Evolutionary conservation across 2,329 filamentous ascomycete species (phyloP).

Genomic region (Monosporascus sp.): DNA sequence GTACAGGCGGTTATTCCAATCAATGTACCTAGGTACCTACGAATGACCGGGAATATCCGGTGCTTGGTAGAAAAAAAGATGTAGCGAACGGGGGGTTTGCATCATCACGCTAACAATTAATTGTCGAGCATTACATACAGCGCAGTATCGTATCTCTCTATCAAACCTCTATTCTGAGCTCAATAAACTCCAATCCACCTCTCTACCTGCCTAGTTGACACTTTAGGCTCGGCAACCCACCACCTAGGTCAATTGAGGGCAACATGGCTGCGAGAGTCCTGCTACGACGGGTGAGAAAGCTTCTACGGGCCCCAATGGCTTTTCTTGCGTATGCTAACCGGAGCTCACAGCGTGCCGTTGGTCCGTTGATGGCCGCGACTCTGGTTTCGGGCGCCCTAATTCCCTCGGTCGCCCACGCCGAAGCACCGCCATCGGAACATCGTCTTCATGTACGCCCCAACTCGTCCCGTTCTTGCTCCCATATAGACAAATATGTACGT

Average conservation of each 20-base stretch:
- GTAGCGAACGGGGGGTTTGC: background rate
- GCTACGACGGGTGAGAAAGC: conserved; percentile 45
- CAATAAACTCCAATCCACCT: background rate
- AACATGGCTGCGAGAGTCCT: conserved; percentile 57
- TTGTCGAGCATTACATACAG: background rate
- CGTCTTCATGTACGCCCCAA: conserved; percentile 17
- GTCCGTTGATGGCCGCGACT: conserved; percentile 47
- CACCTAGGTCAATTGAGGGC: conserved; percentile 39
- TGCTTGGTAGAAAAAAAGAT: background rate
- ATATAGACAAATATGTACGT: too few species aligned
- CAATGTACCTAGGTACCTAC: background rate
- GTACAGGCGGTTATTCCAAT: background rate
- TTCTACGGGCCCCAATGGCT: conserved; percentile 2
- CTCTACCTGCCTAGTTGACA: background rate
- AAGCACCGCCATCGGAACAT: conserved; percentile 29
- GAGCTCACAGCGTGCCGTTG: conserved; percentile 37
- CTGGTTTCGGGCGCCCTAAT: conserved; percentile 26
- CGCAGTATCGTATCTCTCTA: too few species aligned
- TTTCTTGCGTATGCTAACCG: conserved; percentile 19
- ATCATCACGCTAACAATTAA: background rate
- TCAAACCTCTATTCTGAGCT: background rate
- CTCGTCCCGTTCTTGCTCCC: background rate
- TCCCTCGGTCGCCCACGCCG: conserved; percentile 37
- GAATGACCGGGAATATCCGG: background rate
- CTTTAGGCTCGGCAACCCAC: conserved; percentile 5